Conservation (phyloP, 768 basidiomycete species). For the Calocybe cyanea region DNA sequence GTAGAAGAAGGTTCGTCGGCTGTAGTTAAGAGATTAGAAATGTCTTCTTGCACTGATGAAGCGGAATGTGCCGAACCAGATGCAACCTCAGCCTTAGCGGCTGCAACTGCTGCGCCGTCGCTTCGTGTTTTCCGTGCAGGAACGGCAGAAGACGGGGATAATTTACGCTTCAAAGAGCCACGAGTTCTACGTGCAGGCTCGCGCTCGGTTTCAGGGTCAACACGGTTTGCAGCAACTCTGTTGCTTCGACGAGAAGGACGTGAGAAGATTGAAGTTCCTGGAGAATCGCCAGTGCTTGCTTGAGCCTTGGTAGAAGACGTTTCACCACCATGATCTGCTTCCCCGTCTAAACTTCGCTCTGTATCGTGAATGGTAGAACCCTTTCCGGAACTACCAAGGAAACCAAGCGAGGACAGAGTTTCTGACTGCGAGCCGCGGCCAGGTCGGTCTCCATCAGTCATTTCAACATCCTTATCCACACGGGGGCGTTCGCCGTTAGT, state of each 20-base stretch:
- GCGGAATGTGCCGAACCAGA: no score
- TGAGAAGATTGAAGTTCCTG: slow-evolving; percentile 3
- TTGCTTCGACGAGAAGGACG: slow-evolving; percentile 15
- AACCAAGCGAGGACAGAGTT: neutral
- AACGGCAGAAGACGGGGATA: slow-evolving; percentile 7
- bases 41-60: no score
- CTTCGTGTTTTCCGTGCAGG: slow-evolving; percentile 8
- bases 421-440: neutral
- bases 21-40: no score
- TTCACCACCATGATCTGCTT: slow-evolving; percentile 1
- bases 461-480: slow-evolving; percentile 1
- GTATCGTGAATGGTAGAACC: slow-evolving; percentile 1
- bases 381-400: slow-evolving; percentile 1
- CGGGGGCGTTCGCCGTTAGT: neutral
- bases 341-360: slow-evolving; percentile 2
- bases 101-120: slow-evolving; percentile 9
- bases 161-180: slow-evolving; percentile 9
- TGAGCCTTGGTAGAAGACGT: neutral
- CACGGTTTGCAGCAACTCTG: slow-evolving; percentile 3
- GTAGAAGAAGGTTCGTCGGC: no score
- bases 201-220: neutral
- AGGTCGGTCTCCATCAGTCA: slow-evolving; percentile 1
- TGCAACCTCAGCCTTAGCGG: slow-evolving; percentile 11
- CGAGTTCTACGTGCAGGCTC: slow-evolving; percentile 14
- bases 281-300: neutral